Evolutionary conservation across 2,329 filamentous ascomycete species (phyloP).

Genomic region (Ilyonectria sp.): DNA sequence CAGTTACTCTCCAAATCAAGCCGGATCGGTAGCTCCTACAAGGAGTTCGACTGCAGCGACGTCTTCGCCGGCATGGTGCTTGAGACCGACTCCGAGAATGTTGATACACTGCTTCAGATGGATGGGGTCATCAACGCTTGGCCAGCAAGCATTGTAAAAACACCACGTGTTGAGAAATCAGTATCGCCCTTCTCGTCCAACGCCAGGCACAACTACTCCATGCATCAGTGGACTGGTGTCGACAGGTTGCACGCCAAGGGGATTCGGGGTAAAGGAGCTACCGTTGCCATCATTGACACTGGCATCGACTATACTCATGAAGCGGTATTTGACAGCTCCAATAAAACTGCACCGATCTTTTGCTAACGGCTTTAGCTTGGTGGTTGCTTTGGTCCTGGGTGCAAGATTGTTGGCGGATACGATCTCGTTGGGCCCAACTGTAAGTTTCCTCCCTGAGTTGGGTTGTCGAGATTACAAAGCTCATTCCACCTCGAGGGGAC

Average conservation of each 20-base stretch:
- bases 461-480: not conserved
- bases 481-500: slow-evolving; percentile 47
- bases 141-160: slow-evolving; percentile 50
- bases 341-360: no score
- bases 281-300: slow-evolving; percentile 58
- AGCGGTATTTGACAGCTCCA: slow-evolving; percentile 45
- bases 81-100: slow-evolving; percentile 51
- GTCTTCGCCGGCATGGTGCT: slow-evolving; percentile 55
- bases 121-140: slow-evolving; percentile 56
- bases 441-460: slow-evolving; percentile 31
- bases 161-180: slow-evolving; percentile 36
- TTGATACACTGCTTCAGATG: slow-evolving; percentile 51
- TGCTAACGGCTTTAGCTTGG: slow-evolving; percentile 50
- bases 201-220: slow-evolving; percentile 49
- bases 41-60: slow-evolving; percentile 53
- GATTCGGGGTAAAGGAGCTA: slow-evolving; percentile 56
- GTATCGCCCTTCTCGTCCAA: slow-evolving; percentile 32
- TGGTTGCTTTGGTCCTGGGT: slow-evolving; percentile 57
- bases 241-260: slow-evolving; percentile 56
- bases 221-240: slow-evolving; percentile 58
- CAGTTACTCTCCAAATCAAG: slow-evolving; percentile 41
- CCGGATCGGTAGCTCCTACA: slow-evolving; percentile 39
- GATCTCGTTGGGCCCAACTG: slow-evolving; percentile 55
- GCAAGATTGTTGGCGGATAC: slow-evolving; percentile 56
- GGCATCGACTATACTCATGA: slow-evolving; percentile 58